These are phyloP conservation scores for Ophioceras dolichostomum DNA, from an alignment of 2,329 filamentous ascomycete species.

Conservation along the genomic window DNA sequence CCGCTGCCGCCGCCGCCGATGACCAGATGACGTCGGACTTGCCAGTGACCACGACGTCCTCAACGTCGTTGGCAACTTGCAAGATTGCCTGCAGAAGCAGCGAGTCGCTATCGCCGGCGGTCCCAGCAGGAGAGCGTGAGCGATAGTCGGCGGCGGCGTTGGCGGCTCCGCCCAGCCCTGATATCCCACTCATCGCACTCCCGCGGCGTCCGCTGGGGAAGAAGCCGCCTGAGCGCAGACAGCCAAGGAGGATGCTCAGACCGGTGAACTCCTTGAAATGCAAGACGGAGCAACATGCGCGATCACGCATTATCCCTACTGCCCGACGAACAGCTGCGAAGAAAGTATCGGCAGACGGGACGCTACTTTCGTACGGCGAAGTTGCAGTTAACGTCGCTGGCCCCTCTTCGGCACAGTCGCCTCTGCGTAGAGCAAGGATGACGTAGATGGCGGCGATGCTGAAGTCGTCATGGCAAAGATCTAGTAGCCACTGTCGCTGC, in stretches of 20 bases:
- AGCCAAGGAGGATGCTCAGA: constrained; percentile 9
- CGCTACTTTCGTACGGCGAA: no score
- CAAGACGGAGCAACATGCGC: constrained; percentile 10
- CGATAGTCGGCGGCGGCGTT: no score
- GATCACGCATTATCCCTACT: constrained; percentile 7
- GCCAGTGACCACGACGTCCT: constrained; percentile 11
- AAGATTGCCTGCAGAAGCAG: constrained; percentile 10
- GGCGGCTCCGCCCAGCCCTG: no score
- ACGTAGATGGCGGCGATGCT: constrained; percentile 10
- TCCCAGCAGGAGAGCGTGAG: no score
- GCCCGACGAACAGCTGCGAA: constrained; percentile 5
- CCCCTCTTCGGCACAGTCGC: constrained; percentile 5
- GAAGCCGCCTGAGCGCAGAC: constrained; percentile 8
- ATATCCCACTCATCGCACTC: no score
- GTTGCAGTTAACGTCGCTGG: no score
- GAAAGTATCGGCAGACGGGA: constrained; percentile 4
- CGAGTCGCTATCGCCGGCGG: not conserved
- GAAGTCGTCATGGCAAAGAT: constrained; percentile 14
- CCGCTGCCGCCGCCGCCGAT: not conserved
- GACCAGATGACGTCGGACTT: constrained; percentile 11
- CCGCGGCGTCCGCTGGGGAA: no score
- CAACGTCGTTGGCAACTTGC: constrained; percentile 10
- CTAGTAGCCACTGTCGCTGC: constrained; percentile 10
- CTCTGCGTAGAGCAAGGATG: constrained; percentile 7
- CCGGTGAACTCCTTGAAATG: constrained; percentile 12